Base-by-base conservation (phyloP, 2,329 filamentous ascomycete genomes). In the Ophiostoma fasciatum region DNA sequence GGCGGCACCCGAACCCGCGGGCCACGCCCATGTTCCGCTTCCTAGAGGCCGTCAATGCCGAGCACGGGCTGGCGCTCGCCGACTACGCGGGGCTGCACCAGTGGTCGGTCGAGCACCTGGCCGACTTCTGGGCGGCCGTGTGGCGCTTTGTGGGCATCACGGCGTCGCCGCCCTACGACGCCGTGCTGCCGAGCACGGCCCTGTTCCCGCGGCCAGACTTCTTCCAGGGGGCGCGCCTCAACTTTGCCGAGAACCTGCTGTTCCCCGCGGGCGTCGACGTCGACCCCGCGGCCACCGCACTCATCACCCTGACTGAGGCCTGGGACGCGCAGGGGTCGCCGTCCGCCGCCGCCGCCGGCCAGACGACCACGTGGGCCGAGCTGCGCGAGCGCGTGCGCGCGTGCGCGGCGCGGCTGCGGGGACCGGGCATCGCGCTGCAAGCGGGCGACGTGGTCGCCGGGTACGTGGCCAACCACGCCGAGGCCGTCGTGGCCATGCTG, bases 181-280 rank as follows among this genome's bases (percentile, higher is more conserved):
- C 83, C 28, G 62, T 94, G 14, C 71, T 80, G 18, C 53, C 68
- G 28, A 57, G 71, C 37, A 68, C 74, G 6, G 64, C 72, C 31
- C 81, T 96, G 68, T 96, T 85, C 49, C 88, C 88, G 18, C 76
- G 84, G 18, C 87, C 88, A 7, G 63, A 76, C 41, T 96, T 94
- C 64, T 96, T 94, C 55, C 56, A 74, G 38, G 78, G 78, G 9
- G 71, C 82, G 12, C 74, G 65, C 39, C 65, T 96, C 45, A 98
- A 96, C 57, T 96, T 94, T 53, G 87, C 88, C 19, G 83, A 96
- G 60, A 98, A 98, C 54, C 65, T 96, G 36, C 73, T 98, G 4
- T 94, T 78, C 54, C 88, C 88, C 8, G 31, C 45, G 4, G 38
- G 35, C 4, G 64, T 64, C 33, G 61, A 69, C 26, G 56, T 74